phyloP scores from a whole-genome alignment of 1,139 yeast genomes.

The Wickerhamomyces sp. region DNA sequence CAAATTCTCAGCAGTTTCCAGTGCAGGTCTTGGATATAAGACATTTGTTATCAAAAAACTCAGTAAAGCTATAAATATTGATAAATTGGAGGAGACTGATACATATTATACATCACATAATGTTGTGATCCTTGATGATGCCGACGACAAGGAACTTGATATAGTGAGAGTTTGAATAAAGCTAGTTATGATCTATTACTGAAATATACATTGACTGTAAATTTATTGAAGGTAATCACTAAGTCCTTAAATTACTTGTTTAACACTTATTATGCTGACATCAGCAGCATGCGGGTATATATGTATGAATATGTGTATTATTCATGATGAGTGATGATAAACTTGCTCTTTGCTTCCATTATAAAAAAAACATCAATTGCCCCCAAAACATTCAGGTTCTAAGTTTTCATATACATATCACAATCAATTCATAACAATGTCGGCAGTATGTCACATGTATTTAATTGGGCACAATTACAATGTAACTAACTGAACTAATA shows the following conservation, averaged over 20 bases:
- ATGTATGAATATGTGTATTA: no score
- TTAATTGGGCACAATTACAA: neutral
- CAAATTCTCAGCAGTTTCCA: conserved; percentile 65
- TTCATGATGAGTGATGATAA: conserved; percentile 3
- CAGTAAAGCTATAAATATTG: conserved; percentile 43
- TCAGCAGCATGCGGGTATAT: neutral
- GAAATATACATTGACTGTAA: no score
- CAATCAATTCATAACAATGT: neutral
- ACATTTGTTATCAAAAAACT: conserved; percentile 58
- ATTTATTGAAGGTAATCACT: neutral
- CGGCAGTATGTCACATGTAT: neutral
- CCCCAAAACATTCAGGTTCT: no score
- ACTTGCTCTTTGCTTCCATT: neutral
- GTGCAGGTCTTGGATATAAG: conserved; percentile 54
- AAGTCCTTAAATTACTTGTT: no score
- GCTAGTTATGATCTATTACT: neutral
- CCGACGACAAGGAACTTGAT: conserved; percentile 1
- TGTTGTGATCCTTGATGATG: conserved; percentile 15
- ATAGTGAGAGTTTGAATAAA: neutral
- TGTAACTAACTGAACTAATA: neutral
- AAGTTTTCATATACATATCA: no score
- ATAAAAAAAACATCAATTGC: neutral
- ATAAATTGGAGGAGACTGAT: conserved; percentile 22
- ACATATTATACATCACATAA: conserved; percentile 12
- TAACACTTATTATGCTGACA: neutral